Conservation (phyloP, 2,329 filamentous ascomycete genomes). For the Endoconidiophora polonica region DNA sequence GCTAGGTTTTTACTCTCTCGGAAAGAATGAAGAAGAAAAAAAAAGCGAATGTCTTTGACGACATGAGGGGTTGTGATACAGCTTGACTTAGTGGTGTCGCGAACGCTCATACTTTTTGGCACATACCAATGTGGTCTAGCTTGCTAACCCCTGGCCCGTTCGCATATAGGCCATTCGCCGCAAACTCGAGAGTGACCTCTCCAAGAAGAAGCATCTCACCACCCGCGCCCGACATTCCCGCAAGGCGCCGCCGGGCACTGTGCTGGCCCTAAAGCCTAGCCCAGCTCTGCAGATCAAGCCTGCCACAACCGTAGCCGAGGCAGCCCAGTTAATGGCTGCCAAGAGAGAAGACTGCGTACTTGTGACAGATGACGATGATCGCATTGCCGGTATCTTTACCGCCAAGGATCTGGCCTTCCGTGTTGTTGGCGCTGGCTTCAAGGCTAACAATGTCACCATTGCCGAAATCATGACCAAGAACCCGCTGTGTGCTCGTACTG, state of each 20-base stretch:
- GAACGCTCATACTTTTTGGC: not conserved
- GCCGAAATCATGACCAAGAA: slow-evolving; percentile 99
- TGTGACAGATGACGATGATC: slow-evolving; percentile 93
- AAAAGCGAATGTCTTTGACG: not conserved
- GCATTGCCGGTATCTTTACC: slow-evolving; percentile 96
- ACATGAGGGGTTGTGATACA: not conserved
- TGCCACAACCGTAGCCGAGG: slow-evolving; percentile 80
- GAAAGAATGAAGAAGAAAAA: not conserved
- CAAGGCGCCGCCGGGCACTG: slow-evolving; percentile 90
- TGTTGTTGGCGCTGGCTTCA: slow-evolving; percentile 79
- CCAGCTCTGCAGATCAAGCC: slow-evolving; percentile 97
- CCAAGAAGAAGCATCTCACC: slow-evolving; percentile 81
- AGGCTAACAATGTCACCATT: slow-evolving; percentile 80
- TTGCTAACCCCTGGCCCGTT: slow-evolving; percentile 11
- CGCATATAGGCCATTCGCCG: slow-evolving; percentile 67
- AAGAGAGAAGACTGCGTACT: slow-evolving; percentile 97
- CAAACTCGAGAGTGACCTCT: slow-evolving; percentile 94
- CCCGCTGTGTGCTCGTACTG: slow-evolving; percentile 87
- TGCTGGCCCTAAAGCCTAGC: slow-evolving; percentile 87
- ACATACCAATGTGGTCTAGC: not conserved
- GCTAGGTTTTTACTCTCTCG: too few species aligned
- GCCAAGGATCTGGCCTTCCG: slow-evolving; percentile 97
- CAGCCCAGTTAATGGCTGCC: slow-evolving; percentile 94
- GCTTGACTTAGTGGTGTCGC: not conserved
- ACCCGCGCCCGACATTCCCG: slow-evolving; percentile 67